Percentiles rank a stretch among this genome's conserved stretches.
Conservation (phyloP, 768 basidiomycete species). For the Pulveroboletus sp. region DNA sequence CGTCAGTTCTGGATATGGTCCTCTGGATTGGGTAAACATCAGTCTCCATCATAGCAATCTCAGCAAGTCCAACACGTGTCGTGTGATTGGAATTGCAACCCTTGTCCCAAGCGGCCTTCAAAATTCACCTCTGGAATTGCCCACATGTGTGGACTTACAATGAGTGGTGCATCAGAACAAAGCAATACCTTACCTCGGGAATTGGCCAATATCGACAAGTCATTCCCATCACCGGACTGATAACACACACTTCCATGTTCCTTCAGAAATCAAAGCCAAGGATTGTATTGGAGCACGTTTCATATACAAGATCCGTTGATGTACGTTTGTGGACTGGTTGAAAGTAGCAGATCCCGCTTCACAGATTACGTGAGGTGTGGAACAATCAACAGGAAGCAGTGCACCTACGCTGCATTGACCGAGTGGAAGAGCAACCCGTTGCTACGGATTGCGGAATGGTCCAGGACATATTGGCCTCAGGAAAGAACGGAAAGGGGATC, state of each 20-base stretch:
- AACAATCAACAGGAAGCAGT: not conserved
- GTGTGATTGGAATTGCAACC: not conserved
- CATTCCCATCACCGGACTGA: not conserved
- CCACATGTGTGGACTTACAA: not conserved
- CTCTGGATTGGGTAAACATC: too few relatives aligned
- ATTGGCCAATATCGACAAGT: not conserved
- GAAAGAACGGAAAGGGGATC: not conserved
- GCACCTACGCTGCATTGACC: not conserved
- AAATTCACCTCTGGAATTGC: not conserved
- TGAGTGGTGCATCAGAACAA: not conserved
- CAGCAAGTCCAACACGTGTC: not conserved
- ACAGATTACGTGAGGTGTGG: not conserved
- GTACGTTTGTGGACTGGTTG: not conserved
- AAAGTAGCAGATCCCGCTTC: not conserved
- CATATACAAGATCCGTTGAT: not conserved
- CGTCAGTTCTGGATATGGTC: not conserved
- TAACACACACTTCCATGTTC: too few relatives aligned
- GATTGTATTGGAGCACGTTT: not conserved
- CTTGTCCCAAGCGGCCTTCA: not conserved
- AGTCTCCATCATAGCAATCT: not conserved
- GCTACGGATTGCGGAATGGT: not conserved
- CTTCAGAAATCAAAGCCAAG: not conserved
- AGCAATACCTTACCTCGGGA: not conserved
- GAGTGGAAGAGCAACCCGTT: not conserved
- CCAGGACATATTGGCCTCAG: not conserved